Evolutionary conservation across 495 filamentous ascomycete species (phyloP).

Genomic region (Mytilinidion resinicola): DNA sequence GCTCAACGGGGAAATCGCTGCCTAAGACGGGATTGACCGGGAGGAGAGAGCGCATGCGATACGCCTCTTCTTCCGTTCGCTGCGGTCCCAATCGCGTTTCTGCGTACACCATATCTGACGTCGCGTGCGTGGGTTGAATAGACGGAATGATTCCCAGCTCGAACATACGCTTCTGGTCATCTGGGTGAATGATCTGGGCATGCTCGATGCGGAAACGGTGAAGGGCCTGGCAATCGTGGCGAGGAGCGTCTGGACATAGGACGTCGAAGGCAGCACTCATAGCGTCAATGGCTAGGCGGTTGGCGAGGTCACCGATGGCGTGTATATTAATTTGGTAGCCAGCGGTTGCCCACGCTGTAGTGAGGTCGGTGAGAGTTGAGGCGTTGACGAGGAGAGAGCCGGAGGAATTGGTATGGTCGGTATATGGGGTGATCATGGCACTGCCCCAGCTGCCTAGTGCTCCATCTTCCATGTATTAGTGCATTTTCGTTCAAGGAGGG

Average conservation of each 20-base stretch:
- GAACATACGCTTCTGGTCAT: constrained; percentile 49
- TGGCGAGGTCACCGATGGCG: constrained; percentile 60
- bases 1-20: constrained; percentile 62
- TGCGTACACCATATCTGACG: constrained; percentile 57
- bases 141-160: constrained; percentile 54
- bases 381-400: constrained; percentile 58
- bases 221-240: constrained; percentile 39
- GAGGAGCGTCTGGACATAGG: constrained; percentile 41
- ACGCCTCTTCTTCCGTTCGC: constrained; percentile 46
- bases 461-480: constrained; percentile 45
- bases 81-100: constrained; percentile 47
- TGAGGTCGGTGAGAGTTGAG: constrained; percentile 40
- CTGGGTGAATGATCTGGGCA: constrained; percentile 57
- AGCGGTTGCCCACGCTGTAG: constrained; percentile 43
- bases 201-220: constrained; percentile 60
- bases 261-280: constrained; percentile 42
- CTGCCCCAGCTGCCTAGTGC: constrained; percentile 60
- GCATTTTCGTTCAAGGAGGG: not conserved
- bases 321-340: constrained; percentile 57
- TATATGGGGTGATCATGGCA: constrained; percentile 57
- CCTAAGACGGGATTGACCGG: constrained; percentile 46
- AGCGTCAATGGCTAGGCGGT: constrained; percentile 51
- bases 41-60: constrained; percentile 52
- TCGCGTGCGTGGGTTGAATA: constrained; percentile 65
- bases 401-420: constrained; percentile 47